Conservation (phyloP, 2,329 filamentous ascomycete genomes). For the Endoconidiophora polonica region DNA sequence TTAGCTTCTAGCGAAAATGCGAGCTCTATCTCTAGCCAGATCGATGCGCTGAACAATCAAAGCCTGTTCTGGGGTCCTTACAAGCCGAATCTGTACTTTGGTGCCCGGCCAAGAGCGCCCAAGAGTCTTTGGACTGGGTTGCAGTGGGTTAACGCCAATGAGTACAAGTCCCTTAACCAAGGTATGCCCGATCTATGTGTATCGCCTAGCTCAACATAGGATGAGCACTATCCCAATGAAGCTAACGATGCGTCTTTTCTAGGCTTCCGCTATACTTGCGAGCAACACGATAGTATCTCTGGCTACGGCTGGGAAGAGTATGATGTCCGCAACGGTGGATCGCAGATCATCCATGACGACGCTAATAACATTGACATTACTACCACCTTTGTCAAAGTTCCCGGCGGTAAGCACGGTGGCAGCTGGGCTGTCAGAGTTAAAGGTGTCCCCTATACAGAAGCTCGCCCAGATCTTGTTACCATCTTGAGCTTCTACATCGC, state of each 20-base stretch:
- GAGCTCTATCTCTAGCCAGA: constrained; percentile 5
- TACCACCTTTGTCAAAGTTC: constrained; percentile 85
- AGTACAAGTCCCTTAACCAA: constrained; percentile 55
- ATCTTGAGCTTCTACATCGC: constrained; percentile 69
- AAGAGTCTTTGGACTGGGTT: constrained; percentile 68
- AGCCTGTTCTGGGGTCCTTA: constrained; percentile 94
- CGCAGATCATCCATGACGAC: constrained; percentile 80
- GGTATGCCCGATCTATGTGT: constrained; percentile 67
- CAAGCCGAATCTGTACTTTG: constrained; percentile 86
- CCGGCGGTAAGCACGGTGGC: constrained; percentile 69
- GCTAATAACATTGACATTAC: constrained; percentile 80
- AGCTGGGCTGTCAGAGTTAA: constrained; percentile 85
- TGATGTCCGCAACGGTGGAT: constrained; percentile 71
- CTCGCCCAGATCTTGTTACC: constrained; percentile 49
- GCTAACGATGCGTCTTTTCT: neutral
- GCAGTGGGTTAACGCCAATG: constrained; percentile 77
- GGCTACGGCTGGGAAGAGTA: constrained; percentile 98
- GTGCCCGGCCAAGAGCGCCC: constrained; percentile 64
- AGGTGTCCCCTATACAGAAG: constrained; percentile 58
- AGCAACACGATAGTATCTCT: constrained; percentile 83
- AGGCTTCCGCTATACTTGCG: constrained; percentile 63
- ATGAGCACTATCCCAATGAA: neutral
- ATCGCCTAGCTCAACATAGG: constrained; percentile 22
- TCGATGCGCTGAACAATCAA: constrained; percentile 43
- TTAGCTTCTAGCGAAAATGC: neutral